phyloP scores from a whole-genome alignment of 2,329 filamentous ascomycete species.

The Polychaeton citri region DNA sequence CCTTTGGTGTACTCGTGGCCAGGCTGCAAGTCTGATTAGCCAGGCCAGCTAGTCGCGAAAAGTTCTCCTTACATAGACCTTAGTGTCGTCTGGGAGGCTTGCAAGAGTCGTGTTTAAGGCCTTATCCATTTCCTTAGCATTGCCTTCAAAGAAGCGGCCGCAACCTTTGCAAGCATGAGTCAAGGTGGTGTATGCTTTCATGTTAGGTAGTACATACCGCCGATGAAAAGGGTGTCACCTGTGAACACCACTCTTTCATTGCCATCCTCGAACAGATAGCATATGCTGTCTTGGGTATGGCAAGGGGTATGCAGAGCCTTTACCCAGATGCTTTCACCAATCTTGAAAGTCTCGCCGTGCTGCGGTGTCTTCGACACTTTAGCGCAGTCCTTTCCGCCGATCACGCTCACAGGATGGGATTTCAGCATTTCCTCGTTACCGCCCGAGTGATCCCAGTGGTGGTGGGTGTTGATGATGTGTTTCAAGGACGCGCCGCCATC shows the following conservation, averaged over 20 bases:
- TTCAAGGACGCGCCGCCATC: slow-evolving; percentile 65
- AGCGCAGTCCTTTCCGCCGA: slow-evolving; percentile 78
- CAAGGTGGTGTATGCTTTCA: background rate
- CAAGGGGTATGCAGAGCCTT: slow-evolving; percentile 90
- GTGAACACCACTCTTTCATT: slow-evolving; percentile 75
- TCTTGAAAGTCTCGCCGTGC: slow-evolving; percentile 64
- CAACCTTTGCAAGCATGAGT: no score
- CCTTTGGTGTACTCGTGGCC: slow-evolving; percentile 98
- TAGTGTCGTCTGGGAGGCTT: slow-evolving; percentile 73
- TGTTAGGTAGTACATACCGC: slow-evolving; percentile 40
- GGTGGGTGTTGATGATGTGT: slow-evolving; percentile 91
- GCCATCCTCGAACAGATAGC: slow-evolving; percentile 79
- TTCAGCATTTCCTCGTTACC: slow-evolving; percentile 68
- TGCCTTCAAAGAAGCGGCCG: slow-evolving; percentile 92
- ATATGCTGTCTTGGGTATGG: slow-evolving; percentile 97
- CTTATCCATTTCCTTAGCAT: slow-evolving; percentile 77
- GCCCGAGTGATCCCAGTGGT: slow-evolving; percentile 90
- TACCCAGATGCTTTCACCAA: slow-evolving; percentile 68
- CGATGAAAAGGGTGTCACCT: slow-evolving; percentile 91
- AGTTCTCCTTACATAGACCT: slow-evolving; percentile 58
- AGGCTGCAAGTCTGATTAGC: slow-evolving; percentile 40
- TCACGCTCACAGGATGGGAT: slow-evolving; percentile 55
- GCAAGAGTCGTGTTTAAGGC: slow-evolving; percentile 79
- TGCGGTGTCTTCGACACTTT: slow-evolving; percentile 64
- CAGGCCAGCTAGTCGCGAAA: background rate